phyloP scores from a whole-genome alignment of 1,284 basidiomycete genomes.

The Puccinia horiana region DNA sequence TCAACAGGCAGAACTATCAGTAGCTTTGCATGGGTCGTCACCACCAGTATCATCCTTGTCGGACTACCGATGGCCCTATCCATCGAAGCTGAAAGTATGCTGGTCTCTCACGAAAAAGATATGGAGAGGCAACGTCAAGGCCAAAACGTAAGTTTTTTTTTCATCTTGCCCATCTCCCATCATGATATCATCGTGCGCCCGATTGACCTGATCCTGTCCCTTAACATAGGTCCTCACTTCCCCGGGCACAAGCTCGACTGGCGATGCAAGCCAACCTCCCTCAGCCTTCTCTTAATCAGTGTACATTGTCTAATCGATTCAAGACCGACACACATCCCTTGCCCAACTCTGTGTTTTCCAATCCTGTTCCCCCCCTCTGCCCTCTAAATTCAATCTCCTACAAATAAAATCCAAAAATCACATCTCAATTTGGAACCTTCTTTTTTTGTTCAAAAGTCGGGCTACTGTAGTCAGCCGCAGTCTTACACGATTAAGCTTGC shows the following conservation, averaged over 20 bases:
- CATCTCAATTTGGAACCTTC: too few species aligned
- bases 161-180: not conserved
- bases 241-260: not conserved
- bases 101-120: constrained; percentile 92
- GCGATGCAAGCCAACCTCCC: not conserved
- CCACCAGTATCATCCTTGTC: constrained; percentile 87
- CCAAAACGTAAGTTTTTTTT: constrained; percentile 68
- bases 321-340: too few species aligned
- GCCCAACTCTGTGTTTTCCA: too few species aligned
- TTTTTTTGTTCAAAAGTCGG: too few species aligned
- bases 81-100: constrained; percentile 91
- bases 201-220: not conserved
- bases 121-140: constrained; percentile 83
- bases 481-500: too few species aligned
- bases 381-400: too few species aligned
- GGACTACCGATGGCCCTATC: constrained; percentile 88
- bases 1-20: constrained; percentile 73
- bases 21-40: constrained; percentile 89
- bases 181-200: not conserved
- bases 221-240: constrained; percentile 7
- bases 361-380: too few species aligned
- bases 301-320: not conserved
- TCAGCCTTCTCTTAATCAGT: constrained; percentile 12
- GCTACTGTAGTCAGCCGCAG: too few species aligned
- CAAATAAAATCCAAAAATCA: too few species aligned